Base-by-base conservation (phyloP, 2,329 filamentous ascomycete genomes). In the Peltaster fructicola region DNA sequence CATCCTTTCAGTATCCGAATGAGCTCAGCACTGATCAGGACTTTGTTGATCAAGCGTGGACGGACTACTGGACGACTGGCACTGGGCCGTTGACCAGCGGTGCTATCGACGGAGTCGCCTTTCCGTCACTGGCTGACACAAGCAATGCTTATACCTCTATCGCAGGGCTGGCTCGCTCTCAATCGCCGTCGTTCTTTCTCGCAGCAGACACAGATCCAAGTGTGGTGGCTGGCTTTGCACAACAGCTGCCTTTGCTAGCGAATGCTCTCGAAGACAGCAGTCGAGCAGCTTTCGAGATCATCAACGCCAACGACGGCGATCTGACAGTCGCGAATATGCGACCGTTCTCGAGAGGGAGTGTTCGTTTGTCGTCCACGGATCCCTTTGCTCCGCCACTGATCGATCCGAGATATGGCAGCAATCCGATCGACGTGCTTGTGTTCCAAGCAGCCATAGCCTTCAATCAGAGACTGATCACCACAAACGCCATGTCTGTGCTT, bases 331-430 rank as follows among this genome's bases (percentile, higher is more conserved):
- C 36, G 7, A 40, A 37, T 35, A 53, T 55, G 39, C 56, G 56
- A 8, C 45, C 51, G 1, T 45, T 62, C n/a, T 56, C 55, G 4
- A 48, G 58, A 3, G 59, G 57, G n/a, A 52, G 40, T 1, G 45
- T 60, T 7, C 34, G 31, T 10, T 51, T 59, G 12, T 43, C 31
- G 6, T 54, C 52, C 1, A 35, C 49, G 1, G 43, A 51, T 14
- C 45, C 56, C 2, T 50, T 51, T 18, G 40, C 47, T 3, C 39
- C 46, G 2, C 53, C 56, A 4, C 22, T 44, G 4, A 50, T 62
- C 16, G 51, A 61, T 32, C 54, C 54, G 1, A 45, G 51, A 2
- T 57, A 56, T 17, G 51, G 53, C 21, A 53, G 55, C n/a, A 51
- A 60, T 22, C 46, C 50, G 3, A 37, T 59, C 14, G 57, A 60